Evolutionary conservation across 768 basidiomycete genomes (phyloP), one percentile per base, ranked within the genome.

Genomic region (Heimioporus sp.): DNA sequence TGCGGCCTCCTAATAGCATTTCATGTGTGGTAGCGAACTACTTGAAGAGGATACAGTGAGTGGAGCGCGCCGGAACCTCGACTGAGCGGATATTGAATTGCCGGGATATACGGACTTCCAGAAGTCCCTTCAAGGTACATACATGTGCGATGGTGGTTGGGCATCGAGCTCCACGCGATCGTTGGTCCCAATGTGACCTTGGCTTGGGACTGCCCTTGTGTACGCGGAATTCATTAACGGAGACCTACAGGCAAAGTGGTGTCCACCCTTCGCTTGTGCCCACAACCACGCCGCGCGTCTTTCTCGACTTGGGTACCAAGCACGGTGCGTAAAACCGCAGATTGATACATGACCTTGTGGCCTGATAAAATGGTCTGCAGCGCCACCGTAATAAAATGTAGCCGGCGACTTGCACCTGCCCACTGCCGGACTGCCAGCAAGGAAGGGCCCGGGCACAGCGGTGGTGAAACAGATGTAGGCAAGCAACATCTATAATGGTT

Each of bases 81-180:
- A 67, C 62, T 67, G 59, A 67, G 54, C 64, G 62, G 65, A 65
- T 62, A 67, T 65, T 55, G 63, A 67, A 57, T 55, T 65, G 63
- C 56, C 65, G 65, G 56, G 20, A 35, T 52, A 47, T 44, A 57
- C 63, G 57, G 65, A 42, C 62, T 65, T 65, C 55, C 45, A 57
- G 65, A 67, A 62, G 62, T 37, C 48, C 24, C 46, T 43, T 11
- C 54, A 49, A 60, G 54, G 54, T 54, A 43, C 52, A 52, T 49
- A 39, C 49, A 53, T 48, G 49, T 52, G 51, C 56, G 51, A 57
- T 58, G 43, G 61, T 39, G 51, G 56, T 40, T 49, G 48, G 41
- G 35, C 41, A 59, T 59, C 64, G 52, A 58, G 47, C 44, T 55
- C 57, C 55, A 59, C 41, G 24, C 50, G 64, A 60, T 60, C 31